A percentile compares a stretch with the other conserved stretches of the same genome.
Evolutionary conservation across 164 flowering plant genomes (phyloP).

Genomic region (Vitis amurensis): DNA sequence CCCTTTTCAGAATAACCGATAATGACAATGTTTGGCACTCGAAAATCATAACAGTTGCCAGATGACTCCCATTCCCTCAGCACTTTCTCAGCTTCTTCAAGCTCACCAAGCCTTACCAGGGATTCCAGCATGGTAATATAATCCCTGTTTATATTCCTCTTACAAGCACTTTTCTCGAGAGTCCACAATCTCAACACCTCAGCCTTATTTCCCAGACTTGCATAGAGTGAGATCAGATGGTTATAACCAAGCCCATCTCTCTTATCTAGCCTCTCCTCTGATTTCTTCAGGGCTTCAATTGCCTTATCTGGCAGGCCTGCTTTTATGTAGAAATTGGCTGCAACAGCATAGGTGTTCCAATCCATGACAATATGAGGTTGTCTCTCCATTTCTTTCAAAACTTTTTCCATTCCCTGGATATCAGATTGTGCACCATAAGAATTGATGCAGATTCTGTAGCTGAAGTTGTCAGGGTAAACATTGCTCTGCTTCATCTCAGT

Average conservation of each 20-base stretch:
- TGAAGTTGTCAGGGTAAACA: slow-evolving; percentile 62
- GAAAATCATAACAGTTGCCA: slow-evolving; percentile 54
- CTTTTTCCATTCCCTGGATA: slow-evolving; percentile 50
- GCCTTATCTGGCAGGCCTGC: slow-evolving; percentile 52
- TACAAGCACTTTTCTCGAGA: slow-evolving; percentile 43
- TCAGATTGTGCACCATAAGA: slow-evolving; percentile 60
- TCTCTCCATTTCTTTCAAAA: slow-evolving; percentile 61
- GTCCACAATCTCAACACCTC: slow-evolving; percentile 63
- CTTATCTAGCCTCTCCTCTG: slow-evolving; percentile 48
- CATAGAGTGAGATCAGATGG: slow-evolving; percentile 65
- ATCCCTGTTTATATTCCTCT: slow-evolving; percentile 53
- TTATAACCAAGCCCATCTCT: slow-evolving; percentile 54
- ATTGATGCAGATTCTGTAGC: slow-evolving; percentile 72
- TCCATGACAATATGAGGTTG: slow-evolving; percentile 51
- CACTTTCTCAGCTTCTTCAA: slow-evolving; percentile 61
- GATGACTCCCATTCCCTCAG: slow-evolving; percentile 68
- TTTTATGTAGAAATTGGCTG: slow-evolving; percentile 55
- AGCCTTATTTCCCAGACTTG: slow-evolving; percentile 46
- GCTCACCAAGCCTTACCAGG: slow-evolving; percentile 53
- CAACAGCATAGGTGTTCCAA: slow-evolving; percentile 66
- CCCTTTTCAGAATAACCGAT: slow-evolving; percentile 42
- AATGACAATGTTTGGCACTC: slow-evolving; percentile 48
- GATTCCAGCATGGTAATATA: slow-evolving; percentile 51
- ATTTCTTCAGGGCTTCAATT: slow-evolving; percentile 38
- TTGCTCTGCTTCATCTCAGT: slow-evolving; percentile 56